Evolutionary conservation across 2,329 filamentous ascomycete species (phyloP).

Genomic region (Apiospora arundinis): DNA sequence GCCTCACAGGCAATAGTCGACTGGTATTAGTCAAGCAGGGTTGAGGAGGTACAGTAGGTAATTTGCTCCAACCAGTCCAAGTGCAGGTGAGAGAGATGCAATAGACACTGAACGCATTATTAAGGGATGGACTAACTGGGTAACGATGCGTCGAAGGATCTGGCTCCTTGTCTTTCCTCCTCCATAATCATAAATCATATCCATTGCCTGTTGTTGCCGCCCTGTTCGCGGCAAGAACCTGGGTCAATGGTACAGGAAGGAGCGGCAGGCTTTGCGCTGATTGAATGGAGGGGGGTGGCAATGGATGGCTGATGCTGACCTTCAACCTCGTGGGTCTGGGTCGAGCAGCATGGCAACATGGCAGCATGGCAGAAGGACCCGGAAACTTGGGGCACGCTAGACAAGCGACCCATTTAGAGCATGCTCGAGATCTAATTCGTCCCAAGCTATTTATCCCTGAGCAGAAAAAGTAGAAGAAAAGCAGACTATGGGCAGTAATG

Average conservation of each 20-base stretch:
- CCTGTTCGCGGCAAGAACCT: not conserved
- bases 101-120: not conserved
- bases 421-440: slow-evolving; percentile 10
- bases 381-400: slow-evolving; percentile 12
- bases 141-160: not conserved
- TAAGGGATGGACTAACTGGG: not conserved
- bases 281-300: not conserved
- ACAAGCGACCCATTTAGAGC: slow-evolving; percentile 8
- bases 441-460: slow-evolving; percentile 6
- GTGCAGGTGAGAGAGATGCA: not conserved
- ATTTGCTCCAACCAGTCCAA: not conserved
- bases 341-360: slow-evolving; percentile 7
- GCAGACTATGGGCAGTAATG: not conserved
- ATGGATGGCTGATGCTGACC: slow-evolving; percentile 2
- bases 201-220: not conserved
- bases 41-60: not conserved
- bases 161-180: not conserved
- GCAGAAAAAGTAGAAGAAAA: not conserved
- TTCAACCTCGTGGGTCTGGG: slow-evolving; percentile 12
- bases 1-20: not conserved
- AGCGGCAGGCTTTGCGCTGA: not conserved
- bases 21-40: not conserved
- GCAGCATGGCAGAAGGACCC: not conserved
- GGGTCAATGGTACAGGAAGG: not conserved
- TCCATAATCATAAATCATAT: not conserved